Evolutionary conservation across 2,329 filamentous ascomycete species (phyloP), one percentile per base, ranked within the genome.

Genomic region (Niveomyces coronatus): DNA sequence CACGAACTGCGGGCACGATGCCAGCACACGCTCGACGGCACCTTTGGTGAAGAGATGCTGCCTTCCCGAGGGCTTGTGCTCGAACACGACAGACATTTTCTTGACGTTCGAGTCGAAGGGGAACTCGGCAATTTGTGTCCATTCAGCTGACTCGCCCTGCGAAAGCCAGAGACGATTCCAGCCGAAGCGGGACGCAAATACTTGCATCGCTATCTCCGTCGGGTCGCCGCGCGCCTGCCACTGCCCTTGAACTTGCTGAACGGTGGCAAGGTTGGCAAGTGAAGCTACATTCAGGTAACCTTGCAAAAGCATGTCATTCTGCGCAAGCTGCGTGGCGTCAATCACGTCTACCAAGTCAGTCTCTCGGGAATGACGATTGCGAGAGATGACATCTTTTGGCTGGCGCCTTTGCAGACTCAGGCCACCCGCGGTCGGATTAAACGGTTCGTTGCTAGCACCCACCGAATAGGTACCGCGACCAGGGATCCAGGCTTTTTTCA

Each of bases 21-120:
- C 70, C 13, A 85, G 62, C 20, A 85, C 69, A 28, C 79, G 68
- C 52, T 85, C 81, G 4, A 84, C 80, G 2, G 82, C 82, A 35
- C 78, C 78, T 51, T 80, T 80, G 41, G 74, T 76, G 48, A 77
- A 77, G 32, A 75, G 60, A 55, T 58, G 65, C 45, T 64, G 63
- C 38, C 63, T 56, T 17, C 58, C 53, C 2, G 52, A 54, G 7
- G 58, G 52, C 11, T 47, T 49, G 16, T 68, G 55, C 30, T 67
- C 51, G 53, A 80, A 82, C 37, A 84, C 76, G 26, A 83, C 79
- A 0, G 79, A 82, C 81, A 85, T 85, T 49, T 79, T 82, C 63
- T 85, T 86, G 45, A 85, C 71, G 41, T 74, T 74, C 0, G 79
- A 84, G 51, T 85, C 81, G 45, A 85, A 86, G 0, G 79, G 81